Evolutionary conservation across 305 asterid genomes (phyloP).

Genomic region (Stenogyne calaminthoides): DNA sequence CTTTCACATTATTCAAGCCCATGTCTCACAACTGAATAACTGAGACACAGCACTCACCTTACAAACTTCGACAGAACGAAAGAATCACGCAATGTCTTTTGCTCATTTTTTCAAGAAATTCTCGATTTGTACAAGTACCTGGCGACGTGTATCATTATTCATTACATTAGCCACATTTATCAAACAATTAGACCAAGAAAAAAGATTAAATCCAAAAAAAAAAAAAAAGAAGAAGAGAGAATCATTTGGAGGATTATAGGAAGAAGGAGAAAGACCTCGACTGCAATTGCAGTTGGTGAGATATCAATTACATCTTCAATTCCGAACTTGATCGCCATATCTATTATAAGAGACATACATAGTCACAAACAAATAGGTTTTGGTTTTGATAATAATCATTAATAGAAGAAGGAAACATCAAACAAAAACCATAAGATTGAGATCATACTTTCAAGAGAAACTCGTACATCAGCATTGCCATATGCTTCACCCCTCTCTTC

Average conservation of each 20-base stretch:
- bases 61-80: background rate
- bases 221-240: background rate
- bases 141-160: constrained; percentile 19
- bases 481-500: constrained; percentile 82
- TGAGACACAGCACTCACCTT: constrained; percentile 7
- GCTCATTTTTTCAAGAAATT: constrained; percentile 48
- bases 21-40: constrained; percentile 20
- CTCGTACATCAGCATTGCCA: constrained; percentile 66
- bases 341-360: constrained; percentile 35
- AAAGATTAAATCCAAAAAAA: background rate
- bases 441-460: constrained; percentile 70
- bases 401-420: background rate
- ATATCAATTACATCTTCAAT: constrained; percentile 57
- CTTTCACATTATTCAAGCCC: constrained; percentile 25
- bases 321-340: constrained; percentile 62
- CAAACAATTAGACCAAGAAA: background rate
- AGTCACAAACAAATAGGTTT: background rate
- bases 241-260: background rate
- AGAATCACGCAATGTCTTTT: background rate
- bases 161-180: constrained; percentile 18
- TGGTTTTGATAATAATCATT: background rate
- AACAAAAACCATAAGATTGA: background rate
- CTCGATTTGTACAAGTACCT: constrained; percentile 71
- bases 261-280: constrained; percentile 53
- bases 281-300: constrained; percentile 69